A percentile compares a stretch with the other conserved stretches of the same genome.
Conservation (phyloP, 2,329 filamentous ascomycete genomes). For the Fusarium pseudonygamai region DNA sequence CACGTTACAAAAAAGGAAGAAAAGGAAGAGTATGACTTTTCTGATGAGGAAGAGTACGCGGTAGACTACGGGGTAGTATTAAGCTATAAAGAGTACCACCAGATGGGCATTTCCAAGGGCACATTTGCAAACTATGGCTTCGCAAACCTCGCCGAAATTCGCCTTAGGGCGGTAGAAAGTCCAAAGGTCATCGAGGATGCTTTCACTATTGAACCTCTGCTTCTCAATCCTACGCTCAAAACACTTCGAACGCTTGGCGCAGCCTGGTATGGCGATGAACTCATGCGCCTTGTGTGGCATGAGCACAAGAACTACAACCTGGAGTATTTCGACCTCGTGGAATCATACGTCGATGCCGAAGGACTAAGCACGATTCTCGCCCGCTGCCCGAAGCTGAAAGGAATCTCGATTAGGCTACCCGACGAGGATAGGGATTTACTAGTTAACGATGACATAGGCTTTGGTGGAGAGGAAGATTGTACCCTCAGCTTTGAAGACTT, state of each 20-base stretch:
- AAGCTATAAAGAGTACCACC: background rate
- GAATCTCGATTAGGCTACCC: background rate
- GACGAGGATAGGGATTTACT: fast-evolving
- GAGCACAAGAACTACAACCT: background rate
- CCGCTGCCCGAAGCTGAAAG: background rate
- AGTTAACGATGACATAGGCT: background rate
- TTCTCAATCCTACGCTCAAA: background rate
- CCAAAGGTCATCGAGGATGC: fast-evolving
- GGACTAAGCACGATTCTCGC: background rate
- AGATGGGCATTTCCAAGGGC: fast-evolving
- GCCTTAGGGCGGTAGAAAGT: background rate
- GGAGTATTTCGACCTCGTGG: background rate
- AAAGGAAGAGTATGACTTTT: background rate
- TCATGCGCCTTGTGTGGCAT: fast-evolving
- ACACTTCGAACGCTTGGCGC: background rate
- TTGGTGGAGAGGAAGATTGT: fast-evolving
- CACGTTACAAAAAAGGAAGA: background rate
- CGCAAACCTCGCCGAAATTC: constrained; percentile 3
- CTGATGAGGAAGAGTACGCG: fast-evolving
- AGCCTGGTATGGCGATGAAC: background rate
- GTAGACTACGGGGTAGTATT: fast-evolving
- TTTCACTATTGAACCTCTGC: background rate
- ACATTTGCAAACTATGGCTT: background rate
- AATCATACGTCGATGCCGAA: background rate
- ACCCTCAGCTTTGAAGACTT: background rate